Conservation (phyloP, 2,329 filamentous ascomycete species). For the Fusarium succisae region DNA sequence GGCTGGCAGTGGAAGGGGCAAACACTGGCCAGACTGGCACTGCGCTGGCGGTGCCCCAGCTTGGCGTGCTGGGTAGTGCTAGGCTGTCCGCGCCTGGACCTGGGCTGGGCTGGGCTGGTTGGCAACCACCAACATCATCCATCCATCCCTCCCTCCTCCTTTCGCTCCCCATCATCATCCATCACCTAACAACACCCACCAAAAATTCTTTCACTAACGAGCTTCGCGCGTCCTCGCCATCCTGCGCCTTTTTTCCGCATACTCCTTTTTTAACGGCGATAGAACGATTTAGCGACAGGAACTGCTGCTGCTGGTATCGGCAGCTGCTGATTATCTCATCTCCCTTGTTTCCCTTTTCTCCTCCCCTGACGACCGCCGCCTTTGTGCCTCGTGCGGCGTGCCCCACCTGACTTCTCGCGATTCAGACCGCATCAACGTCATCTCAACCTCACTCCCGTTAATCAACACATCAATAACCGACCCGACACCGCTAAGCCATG, state of each 20-base stretch:
- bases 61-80: background rate
- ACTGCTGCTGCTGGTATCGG: conserved; percentile 35
- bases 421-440: conserved; percentile 44
- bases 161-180: conserved; percentile 36
- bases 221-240: conserved; percentile 4
- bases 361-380: conserved; percentile 38
- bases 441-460: conserved; percentile 34
- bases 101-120: conserved; percentile 5
- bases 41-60: conserved; percentile 10
- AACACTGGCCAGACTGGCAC: background rate
- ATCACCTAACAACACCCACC: conserved; percentile 35
- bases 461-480: conserved; percentile 16
- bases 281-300: conserved; percentile 27
- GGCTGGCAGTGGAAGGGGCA: conserved; percentile 20
- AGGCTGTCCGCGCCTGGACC: background rate
- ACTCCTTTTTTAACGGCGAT: conserved; percentile 3
- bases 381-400: conserved; percentile 41
- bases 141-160: conserved; percentile 32
- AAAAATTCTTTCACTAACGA: conserved; percentile 34
- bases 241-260: background rate
- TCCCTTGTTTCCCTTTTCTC: conserved; percentile 23
- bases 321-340: conserved; percentile 31
- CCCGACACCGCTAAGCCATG: conserved; percentile 61
- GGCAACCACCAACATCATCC: conserved; percentile 31
- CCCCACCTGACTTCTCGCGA: conserved; percentile 44